Percentiles rank a stretch among this genome's conserved stretches.
phyloP scores from a whole-genome alignment of 305 asterid genomes.

The Andrographis paniculata region DNA sequence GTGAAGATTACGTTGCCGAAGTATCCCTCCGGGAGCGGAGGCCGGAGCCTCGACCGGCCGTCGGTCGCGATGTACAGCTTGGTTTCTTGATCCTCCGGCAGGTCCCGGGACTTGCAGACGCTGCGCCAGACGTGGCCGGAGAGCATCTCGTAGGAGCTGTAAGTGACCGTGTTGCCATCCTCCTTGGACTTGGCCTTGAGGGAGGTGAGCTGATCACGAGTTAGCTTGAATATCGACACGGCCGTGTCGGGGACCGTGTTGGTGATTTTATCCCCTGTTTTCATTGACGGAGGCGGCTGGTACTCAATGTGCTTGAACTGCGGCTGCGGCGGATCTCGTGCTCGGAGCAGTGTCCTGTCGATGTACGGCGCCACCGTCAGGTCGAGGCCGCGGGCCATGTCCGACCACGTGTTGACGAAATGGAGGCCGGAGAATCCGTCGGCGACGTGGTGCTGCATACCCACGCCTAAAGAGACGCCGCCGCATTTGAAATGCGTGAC shows the following conservation, averaged over 20 bases:
- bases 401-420: conserved; percentile 85
- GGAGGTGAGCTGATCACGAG: conserved; percentile 48
- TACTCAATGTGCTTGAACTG: conserved; percentile 73
- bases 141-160: conserved; percentile 85
- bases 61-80: conserved; percentile 81
- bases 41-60: conserved; percentile 62
- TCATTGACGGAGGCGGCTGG: conserved; percentile 70
- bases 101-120: conserved; percentile 62
- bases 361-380: conserved; percentile 57
- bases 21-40: conserved; percentile 64
- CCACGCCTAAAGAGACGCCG: conserved; percentile 82
- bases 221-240: conserved; percentile 54
- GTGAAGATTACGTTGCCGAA: conserved; percentile 92
- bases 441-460: conserved; percentile 81
- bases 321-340: conserved; percentile 74
- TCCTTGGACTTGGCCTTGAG: conserved; percentile 77
- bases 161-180: conserved; percentile 42
- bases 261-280: conserved; percentile 1
- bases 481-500: conserved; percentile 79
- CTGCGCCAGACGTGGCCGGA: conserved; percentile 86
- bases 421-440: conserved; percentile 89
- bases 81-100: conserved; percentile 50
- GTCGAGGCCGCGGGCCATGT: conserved; percentile 70
- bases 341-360: conserved; percentile 67
- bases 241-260: conserved; percentile 26